Conservation (phyloP, 306 rosid species). For the Cucurbita ficifolia region DNA sequence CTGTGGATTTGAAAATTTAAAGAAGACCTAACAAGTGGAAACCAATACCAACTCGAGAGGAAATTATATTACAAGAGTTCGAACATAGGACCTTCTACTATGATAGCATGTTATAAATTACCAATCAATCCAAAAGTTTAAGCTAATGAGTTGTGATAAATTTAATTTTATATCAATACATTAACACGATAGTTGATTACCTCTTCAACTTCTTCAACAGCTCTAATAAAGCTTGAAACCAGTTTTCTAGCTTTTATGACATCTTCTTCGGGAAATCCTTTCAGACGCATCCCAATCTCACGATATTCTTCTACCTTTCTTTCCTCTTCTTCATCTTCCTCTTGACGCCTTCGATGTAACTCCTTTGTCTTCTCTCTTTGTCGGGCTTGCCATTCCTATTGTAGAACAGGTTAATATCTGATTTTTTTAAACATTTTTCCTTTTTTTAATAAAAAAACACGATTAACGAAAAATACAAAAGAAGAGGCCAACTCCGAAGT, state of each 20-base stretch:
- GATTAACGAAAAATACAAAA: not conserved
- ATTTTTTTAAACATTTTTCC: not conserved
- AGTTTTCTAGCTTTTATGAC: constrained; percentile 52
- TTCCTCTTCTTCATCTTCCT: constrained; percentile 82
- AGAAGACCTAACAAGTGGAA: too few relatives aligned
- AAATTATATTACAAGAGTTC: too few relatives aligned
- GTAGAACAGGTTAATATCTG: constrained; percentile 19
- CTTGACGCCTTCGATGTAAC: constrained; percentile 31
- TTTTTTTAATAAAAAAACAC: not conserved
- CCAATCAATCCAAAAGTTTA: too few relatives aligned
- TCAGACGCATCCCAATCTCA: constrained; percentile 66
- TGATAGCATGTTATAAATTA: too few relatives aligned
- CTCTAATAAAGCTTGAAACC: constrained; percentile 60
- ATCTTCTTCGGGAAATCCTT: constrained; percentile 78
- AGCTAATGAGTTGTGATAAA: too few relatives aligned
- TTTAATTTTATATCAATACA: too few relatives aligned
- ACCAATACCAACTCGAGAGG: too few relatives aligned
- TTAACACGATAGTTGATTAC: constrained; percentile 11
- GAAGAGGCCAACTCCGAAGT: not conserved
- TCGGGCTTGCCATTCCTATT: constrained; percentile 87
- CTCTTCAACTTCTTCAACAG: constrained; percentile 93
- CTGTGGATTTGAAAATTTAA: too few relatives aligned
- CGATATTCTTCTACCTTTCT: constrained; percentile 67
- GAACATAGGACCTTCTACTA: too few relatives aligned
- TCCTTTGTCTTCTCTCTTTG: constrained; percentile 64